Base-by-base conservation (phyloP, 768 basidiomycete genomes). In the Boletus tylopilopsis region DNA sequence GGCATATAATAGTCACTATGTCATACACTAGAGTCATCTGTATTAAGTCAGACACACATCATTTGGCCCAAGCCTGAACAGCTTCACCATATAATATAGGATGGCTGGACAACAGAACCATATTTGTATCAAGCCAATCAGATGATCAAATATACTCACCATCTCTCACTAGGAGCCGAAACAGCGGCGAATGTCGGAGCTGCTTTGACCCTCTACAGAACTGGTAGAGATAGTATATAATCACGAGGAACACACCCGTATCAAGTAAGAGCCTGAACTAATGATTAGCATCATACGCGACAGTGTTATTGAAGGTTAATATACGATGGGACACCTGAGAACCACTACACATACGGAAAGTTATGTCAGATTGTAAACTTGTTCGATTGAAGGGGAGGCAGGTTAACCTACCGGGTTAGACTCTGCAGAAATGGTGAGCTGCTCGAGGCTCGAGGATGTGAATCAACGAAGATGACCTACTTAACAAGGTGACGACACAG, bases 1-100 rank as follows among this genome's bases (percentile, higher is more conserved):
- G 33, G 33, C 43, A 12, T 5, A 45, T 1, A 6, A 50, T 16
- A 18, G 4, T 30, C 0, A 49, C n/a, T 30, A 18, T n/a, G 34
- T 60, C 45, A n/a, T 52, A 37, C 4, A 45, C 35, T 5, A 48
- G 1, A 10, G 45, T 50, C 19, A 34, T 30, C 53, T 54, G 19
- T 18, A 19, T 1, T 3, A n/a, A 35, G 16, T 42, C 34, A 42
- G 29, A 25, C 16, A 32, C 12, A 12, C 6, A 10, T 12, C 6
- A n/a, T 7, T n/a, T n/a, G 4, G 18, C 25, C 18, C 9, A 21
- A 29, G 8, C 21, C 18, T 32, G 19, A 15, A 24, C 25, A 10
- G 27, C 44, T 30, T 33, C 23, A 51, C 53, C 24, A 27, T 6
- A 19, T 54, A 54, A 33, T 51, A 54, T 10, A 38, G 2, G 15